These are phyloP conservation scores for Tympanopsis confertula DNA, from an alignment of 2,329 filamentous ascomycete species.

Conservation along the genomic window DNA sequence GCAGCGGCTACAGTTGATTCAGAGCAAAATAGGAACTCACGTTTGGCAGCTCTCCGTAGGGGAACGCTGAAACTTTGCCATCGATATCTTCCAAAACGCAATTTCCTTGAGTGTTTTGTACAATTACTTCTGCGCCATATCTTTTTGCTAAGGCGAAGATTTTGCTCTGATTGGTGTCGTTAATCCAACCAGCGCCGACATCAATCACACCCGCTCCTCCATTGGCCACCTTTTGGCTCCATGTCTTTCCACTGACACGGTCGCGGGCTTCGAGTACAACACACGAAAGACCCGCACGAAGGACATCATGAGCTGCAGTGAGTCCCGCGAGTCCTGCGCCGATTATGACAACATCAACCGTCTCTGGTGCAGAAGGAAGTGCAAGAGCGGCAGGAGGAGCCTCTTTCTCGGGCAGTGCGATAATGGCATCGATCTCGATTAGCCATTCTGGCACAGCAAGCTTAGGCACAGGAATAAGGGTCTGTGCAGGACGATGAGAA, in stretches of 20 bases:
- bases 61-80: constrained; percentile 16
- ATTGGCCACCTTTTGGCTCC: constrained; percentile 17
- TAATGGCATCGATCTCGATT: constrained; percentile 30
- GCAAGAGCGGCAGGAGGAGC: neutral
- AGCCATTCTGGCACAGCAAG: constrained; percentile 24
- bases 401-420: constrained; percentile 8
- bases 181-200: constrained; percentile 47
- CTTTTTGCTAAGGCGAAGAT: constrained; percentile 26
- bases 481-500: constrained; percentile 26
- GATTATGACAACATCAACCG: constrained; percentile 22
- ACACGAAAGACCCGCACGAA: constrained; percentile 21
- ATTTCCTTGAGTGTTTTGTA: constrained; percentile 33
- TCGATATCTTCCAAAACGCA: constrained; percentile 26
- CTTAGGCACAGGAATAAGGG: constrained; percentile 25
- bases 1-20: neutral
- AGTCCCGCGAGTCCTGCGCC: constrained; percentile 30
- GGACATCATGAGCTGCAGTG: constrained; percentile 20
- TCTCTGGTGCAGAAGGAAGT: constrained; percentile 3
- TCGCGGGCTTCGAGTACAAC: constrained; percentile 35
- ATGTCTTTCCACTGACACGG: constrained; percentile 39
- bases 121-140: constrained; percentile 29
- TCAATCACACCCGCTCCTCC: constrained; percentile 28
- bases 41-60: constrained; percentile 16
- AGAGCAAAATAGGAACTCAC: constrained; percentile 6
- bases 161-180: constrained; percentile 36